Conservation (phyloP, 352 stramenopile genomes). For the Thalassiosira livingstoniorum region DNA sequence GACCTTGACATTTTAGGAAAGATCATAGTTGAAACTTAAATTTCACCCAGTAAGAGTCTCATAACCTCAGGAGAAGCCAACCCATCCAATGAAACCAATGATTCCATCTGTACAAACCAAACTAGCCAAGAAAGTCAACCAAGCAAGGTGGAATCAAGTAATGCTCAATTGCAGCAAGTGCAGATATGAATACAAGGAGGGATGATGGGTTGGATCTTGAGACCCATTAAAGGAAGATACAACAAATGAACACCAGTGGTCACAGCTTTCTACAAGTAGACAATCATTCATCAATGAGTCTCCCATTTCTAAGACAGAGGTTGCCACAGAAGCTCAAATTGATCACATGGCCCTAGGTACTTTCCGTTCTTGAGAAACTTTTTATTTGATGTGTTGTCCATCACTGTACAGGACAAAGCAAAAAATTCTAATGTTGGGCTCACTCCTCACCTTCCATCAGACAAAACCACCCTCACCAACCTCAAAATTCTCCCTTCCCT, state of each 20-base stretch:
- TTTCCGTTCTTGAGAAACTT: too few species aligned
- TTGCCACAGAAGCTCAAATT: slow-evolving; percentile 54
- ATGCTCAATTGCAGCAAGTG: slow-evolving; percentile 40
- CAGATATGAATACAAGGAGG: slow-evolving; percentile 38
- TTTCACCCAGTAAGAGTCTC: slow-evolving; percentile 73
- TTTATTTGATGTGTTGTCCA: too few species aligned
- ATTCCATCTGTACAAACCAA: too few species aligned
- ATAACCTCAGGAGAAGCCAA: not conserved
- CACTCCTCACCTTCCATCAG: slow-evolving; percentile 91
- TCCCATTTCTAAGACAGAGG: slow-evolving; percentile 21
- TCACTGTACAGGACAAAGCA: too few species aligned
- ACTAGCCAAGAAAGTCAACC: too few species aligned
- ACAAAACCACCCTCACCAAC: slow-evolving; percentile 97
- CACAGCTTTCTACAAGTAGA: too few species aligned
- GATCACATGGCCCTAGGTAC: too few species aligned
- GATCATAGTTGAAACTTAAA: slow-evolving; percentile 88
- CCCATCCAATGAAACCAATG: too few species aligned
- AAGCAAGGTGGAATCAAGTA: slow-evolving; percentile 10
- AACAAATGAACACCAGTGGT: too few species aligned
- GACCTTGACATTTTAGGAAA: slow-evolving; percentile 90
- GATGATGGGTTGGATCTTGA: slow-evolving; percentile 41
- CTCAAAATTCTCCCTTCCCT: slow-evolving; percentile 90
- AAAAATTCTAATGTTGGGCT: too few species aligned
- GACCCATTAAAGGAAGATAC: too few species aligned
- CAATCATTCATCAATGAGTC: slow-evolving; percentile 23